These are phyloP conservation scores for Terana coerulea DNA, from an alignment of 768 basidiomycete species.

Conservation along the genomic window DNA sequence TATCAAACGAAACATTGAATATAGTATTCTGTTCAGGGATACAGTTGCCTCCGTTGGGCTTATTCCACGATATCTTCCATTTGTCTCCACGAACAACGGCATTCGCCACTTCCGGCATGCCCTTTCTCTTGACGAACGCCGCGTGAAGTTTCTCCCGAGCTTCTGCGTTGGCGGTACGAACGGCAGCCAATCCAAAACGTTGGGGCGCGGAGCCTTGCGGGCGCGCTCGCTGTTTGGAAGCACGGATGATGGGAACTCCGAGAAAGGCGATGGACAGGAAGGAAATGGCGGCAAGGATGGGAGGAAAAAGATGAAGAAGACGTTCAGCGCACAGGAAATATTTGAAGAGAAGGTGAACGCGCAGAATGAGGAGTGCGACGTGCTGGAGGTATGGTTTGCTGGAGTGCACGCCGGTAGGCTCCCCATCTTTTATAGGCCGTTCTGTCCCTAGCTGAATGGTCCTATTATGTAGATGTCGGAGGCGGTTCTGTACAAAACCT, in stretches of 20 bases:
- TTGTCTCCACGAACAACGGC: slow-evolving; percentile 49
- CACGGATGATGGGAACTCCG: neutral
- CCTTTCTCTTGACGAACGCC: slow-evolving; percentile 58
- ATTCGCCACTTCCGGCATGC: slow-evolving; percentile 63
- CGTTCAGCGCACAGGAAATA: neutral
- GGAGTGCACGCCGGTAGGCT: slow-evolving; percentile 39
- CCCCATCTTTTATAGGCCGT: neutral
- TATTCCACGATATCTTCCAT: slow-evolving; percentile 48
- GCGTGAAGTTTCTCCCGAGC: slow-evolving; percentile 44
- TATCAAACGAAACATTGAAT: neutral
- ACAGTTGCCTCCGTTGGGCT: slow-evolving; percentile 64
- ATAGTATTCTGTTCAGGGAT: slow-evolving; percentile 40
- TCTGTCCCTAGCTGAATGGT: neutral
- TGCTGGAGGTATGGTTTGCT: slow-evolving; percentile 71
- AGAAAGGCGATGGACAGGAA: neutral
- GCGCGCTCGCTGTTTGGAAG: neutral
- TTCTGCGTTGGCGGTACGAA: slow-evolving; percentile 16
- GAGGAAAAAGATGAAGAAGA: too few relatives aligned
- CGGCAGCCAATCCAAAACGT: too few relatives aligned
- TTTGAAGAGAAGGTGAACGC: slow-evolving; percentile 26
- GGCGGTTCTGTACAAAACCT: slow-evolving; percentile 27
- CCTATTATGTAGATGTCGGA: slow-evolving; percentile 26
- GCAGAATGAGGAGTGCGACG: slow-evolving; percentile 24
- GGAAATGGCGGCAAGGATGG: neutral
- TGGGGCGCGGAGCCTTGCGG: too few relatives aligned